phyloP scores from a whole-genome alignment of 2,329 filamentous ascomycete species.

The Colletotrichum melonis region DNA sequence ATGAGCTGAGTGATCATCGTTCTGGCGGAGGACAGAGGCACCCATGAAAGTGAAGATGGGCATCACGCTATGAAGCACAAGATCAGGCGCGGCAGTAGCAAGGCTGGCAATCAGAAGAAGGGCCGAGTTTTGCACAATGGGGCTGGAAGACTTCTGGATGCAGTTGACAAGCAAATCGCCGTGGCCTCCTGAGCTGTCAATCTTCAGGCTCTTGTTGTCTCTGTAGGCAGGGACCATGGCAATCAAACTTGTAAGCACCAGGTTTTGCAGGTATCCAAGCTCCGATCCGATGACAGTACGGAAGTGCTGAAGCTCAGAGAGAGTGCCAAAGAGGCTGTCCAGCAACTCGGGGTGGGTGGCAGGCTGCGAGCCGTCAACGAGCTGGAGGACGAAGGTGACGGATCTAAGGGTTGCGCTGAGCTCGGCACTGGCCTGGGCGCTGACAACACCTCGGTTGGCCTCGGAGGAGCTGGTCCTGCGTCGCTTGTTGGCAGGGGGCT shows the following conservation, averaged over 20 bases:
- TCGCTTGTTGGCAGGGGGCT: slow-evolving; percentile 80
- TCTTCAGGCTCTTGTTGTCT: slow-evolving; percentile 65
- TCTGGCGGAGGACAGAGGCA: slow-evolving; percentile 88
- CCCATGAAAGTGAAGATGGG: slow-evolving; percentile 99
- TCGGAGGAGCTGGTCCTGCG: slow-evolving; percentile 82
- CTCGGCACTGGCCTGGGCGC: slow-evolving; percentile 72
- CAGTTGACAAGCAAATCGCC: slow-evolving; percentile 94
- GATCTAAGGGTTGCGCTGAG: slow-evolving; percentile 76
- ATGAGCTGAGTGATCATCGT: slow-evolving; percentile 96
- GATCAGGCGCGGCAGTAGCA: slow-evolving; percentile 87
- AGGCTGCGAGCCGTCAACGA: slow-evolving; percentile 84
- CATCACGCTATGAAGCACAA: slow-evolving; percentile 97
- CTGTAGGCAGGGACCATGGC: slow-evolving; percentile 86
- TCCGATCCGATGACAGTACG: slow-evolving; percentile 85
- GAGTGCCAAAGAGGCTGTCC: slow-evolving; percentile 81
- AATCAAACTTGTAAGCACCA: slow-evolving; percentile 84
- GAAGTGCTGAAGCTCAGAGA: slow-evolving; percentile 90
- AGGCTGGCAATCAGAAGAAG: slow-evolving; percentile 88
- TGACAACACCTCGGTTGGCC: slow-evolving; percentile 68
- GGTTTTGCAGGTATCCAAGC: slow-evolving; percentile 88
- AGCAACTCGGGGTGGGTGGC: slow-evolving; percentile 81
- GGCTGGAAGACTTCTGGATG: slow-evolving; percentile 90
- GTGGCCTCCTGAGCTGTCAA: slow-evolving; percentile 84
- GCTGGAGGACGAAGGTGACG: slow-evolving; percentile 87
- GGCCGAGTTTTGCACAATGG: slow-evolving; percentile 92